Conservation (phyloP, 345 rosid genomes). For the Isatis tinctoria region DNA sequence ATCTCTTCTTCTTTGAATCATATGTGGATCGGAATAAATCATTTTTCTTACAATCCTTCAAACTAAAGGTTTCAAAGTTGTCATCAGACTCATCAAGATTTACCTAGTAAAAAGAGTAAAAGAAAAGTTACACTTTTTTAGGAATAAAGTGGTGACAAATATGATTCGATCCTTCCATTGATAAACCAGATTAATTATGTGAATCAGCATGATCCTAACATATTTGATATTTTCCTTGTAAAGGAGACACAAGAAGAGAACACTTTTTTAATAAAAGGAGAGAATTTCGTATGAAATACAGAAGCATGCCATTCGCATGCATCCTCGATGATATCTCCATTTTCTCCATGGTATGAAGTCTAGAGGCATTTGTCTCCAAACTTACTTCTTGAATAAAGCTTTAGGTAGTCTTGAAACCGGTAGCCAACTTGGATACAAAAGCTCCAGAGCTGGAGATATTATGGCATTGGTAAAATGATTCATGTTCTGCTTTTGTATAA, state of each 20-base stretch:
- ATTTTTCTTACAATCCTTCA: too few species aligned
- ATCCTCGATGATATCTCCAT: conserved; percentile 15
- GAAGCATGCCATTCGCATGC: neutral
- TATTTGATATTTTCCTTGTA: conserved; percentile 11
- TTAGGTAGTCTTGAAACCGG: conserved; percentile 67
- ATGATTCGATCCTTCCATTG: neutral
- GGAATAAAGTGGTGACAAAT: neutral
- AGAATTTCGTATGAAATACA: neutral
- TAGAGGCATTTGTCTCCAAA: conserved; percentile 62
- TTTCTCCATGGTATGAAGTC: conserved; percentile 66
- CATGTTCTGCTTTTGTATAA: too few species aligned
- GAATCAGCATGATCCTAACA: conserved; percentile 10
- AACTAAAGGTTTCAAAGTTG: too few species aligned
- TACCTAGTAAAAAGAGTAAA: too few species aligned
- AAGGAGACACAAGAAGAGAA: conserved; percentile 21
- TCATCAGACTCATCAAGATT: too few species aligned
- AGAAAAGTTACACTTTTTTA: too few species aligned
- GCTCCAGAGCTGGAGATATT: conserved; percentile 65
- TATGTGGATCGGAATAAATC: too few species aligned
- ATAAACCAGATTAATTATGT: neutral
- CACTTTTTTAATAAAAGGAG: neutral
- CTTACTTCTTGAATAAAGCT: conserved; percentile 68
- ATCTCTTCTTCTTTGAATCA: too few species aligned
- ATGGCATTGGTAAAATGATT: too few species aligned
- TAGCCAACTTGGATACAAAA: conserved; percentile 61